A percentile compares a stretch with the other conserved stretches of the same genome.
Conservation (phyloP, 768 basidiomycete genomes). For the Agrocybe chaxingu region DNA sequence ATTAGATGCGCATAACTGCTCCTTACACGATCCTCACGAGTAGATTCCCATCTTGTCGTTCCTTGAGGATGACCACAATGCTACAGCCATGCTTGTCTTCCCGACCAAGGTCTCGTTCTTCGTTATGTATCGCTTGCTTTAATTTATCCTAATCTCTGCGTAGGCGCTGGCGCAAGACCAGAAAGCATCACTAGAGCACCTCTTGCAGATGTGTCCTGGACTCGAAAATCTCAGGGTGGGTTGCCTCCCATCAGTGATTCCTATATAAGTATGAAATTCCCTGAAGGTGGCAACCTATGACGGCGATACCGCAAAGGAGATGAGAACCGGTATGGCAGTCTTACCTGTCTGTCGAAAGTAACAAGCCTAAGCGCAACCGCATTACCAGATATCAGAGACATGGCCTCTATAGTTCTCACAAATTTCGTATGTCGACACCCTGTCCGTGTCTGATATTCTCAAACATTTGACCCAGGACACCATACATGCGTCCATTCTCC, state of each 20-base stretch:
- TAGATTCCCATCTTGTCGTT: constrained; percentile 71
- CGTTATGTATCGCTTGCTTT: not conserved
- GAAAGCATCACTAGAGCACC: constrained; percentile 60
- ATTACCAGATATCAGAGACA: constrained; percentile 55
- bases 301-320: constrained; percentile 79
- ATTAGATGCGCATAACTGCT: not conserved
- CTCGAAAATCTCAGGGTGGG: constrained; percentile 58
- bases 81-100: constrained; percentile 83
- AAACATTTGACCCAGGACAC: constrained; percentile 58
- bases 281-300: constrained; percentile 75
- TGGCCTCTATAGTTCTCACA: constrained; percentile 79
- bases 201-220: constrained; percentile 57
- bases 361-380: not conserved
- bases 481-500: constrained; percentile 81
- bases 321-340: constrained; percentile 46
- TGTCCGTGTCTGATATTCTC: not conserved
- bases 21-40: not conserved
- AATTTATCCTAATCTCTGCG: not conserved
- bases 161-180: constrained; percentile 92
- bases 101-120: constrained; percentile 70
- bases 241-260: not conserved
- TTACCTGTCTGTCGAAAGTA: not conserved
- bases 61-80: constrained; percentile 54
- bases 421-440: constrained; percentile 62
- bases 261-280: not conserved